These are phyloP conservation scores for Tetrapisispora nanseiensis DNA, from an alignment of 805 yeast genomes.

Conservation along the genomic window DNA sequence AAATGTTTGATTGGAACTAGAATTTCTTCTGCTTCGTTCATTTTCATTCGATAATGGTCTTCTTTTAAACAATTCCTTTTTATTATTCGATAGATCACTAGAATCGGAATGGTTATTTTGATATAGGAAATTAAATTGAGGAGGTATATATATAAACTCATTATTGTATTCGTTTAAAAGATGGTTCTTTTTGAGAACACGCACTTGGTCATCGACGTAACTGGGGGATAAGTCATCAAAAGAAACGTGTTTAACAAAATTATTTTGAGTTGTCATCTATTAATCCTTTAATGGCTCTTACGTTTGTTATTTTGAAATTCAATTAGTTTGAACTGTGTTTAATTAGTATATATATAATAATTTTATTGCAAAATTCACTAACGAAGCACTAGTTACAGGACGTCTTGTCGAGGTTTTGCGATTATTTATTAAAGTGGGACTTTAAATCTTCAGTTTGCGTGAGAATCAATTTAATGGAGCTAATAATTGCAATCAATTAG, in stretches of 20 bases:
- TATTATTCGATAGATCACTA: neutral
- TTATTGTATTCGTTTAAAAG: constrained; percentile 17
- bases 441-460: no score
- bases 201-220: constrained; percentile 22
- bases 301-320: neutral
- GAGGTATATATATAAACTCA: constrained; percentile 24
- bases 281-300: no score
- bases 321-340: no score
- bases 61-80: neutral
- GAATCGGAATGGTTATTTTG: neutral
- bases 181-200: constrained; percentile 12
- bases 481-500: no score
- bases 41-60: neutral
- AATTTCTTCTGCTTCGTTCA: neutral
- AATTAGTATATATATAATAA: no score
- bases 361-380: no score
- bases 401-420: no score
- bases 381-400: no score
- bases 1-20: neutral
- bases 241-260: constrained; percentile 23
- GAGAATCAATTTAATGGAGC: no score
- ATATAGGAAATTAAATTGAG: constrained; percentile 24
- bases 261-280: neutral
- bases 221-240: constrained; percentile 28
- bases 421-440: no score